These are phyloP conservation scores for Alternaria metachromatica DNA, from an alignment of 2,329 filamentous ascomycete species.

Conservation along the genomic window DNA sequence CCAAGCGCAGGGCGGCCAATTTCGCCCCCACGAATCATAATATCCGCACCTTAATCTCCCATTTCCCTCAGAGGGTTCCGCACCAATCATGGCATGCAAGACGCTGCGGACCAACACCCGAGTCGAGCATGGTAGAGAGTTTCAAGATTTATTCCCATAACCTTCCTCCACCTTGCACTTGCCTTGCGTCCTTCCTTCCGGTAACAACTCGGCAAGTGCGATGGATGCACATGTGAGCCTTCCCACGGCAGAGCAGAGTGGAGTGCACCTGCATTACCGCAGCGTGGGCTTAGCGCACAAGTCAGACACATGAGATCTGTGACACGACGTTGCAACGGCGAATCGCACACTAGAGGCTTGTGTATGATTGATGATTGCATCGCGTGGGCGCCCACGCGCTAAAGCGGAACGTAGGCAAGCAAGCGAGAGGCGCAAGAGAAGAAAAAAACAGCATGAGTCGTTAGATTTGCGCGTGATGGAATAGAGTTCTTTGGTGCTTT, in stretches of 20 bases:
- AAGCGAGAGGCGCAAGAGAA: neutral
- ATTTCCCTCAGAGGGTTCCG: neutral
- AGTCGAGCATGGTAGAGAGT: neutral
- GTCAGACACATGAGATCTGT: neutral
- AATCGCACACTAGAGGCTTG: neutral
- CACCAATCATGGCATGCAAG: neutral
- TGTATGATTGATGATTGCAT: neutral
- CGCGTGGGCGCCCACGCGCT: neutral
- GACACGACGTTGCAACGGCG: neutral
- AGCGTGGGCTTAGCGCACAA: neutral
- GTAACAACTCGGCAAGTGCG: neutral
- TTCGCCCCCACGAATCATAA: conserved; percentile 1
- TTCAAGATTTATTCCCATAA: neutral
- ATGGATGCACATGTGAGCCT: neutral
- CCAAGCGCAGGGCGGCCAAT: neutral
- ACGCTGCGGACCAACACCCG: neutral
- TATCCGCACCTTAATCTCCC: neutral
- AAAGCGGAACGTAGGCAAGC: neutral
- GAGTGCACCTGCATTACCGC: neutral
- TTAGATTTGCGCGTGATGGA: neutral
- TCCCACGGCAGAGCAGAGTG: neutral
- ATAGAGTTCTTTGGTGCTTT: neutral
- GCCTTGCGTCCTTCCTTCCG: neutral
- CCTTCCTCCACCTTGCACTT: neutral
- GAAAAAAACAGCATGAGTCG: neutral